A percentile compares a stretch with the other conserved stretches of the same genome.
These are phyloP conservation scores for Trichothecium roseum DNA, from an alignment of 2,329 filamentous ascomycete genomes.

Conservation along the genomic window DNA sequence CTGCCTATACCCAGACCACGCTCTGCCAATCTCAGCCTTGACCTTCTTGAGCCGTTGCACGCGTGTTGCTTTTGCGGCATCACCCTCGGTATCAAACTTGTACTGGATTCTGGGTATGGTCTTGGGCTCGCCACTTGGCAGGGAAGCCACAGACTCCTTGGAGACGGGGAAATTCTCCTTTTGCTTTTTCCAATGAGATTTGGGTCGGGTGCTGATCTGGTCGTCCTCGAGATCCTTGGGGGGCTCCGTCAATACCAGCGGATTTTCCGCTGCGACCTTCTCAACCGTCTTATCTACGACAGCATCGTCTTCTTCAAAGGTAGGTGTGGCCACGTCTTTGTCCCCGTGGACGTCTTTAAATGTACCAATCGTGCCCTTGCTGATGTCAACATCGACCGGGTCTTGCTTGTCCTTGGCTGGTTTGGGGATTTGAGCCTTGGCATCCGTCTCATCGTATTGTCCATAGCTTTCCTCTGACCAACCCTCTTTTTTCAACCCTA, in stretches of 20 bases:
- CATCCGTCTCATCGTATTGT: background rate
- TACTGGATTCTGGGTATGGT: conserved; percentile 69
- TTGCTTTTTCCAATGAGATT: conserved; percentile 62
- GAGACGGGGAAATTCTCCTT: conserved; percentile 70
- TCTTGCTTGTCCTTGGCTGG: too few relatives aligned
- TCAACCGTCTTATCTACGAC: conserved; percentile 3
- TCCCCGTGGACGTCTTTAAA: too few relatives aligned
- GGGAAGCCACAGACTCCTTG: conserved; percentile 56
- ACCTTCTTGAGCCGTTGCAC: conserved; percentile 55
- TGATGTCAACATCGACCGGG: too few relatives aligned
- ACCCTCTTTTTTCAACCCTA: conserved; percentile 4
- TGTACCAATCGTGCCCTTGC: too few relatives aligned
- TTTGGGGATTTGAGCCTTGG: background rate
- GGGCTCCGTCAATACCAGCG: conserved; percentile 16
- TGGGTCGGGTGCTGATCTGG: background rate
- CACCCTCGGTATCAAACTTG: conserved; percentile 56
- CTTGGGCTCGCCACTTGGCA: conserved; percentile 64
- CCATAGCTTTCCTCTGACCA: background rate
- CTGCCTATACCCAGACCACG: conserved; percentile 74
- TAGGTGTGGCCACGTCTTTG: conserved; percentile 4
- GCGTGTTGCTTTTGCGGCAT: conserved; percentile 49
- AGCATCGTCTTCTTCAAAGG: conserved; percentile 6
- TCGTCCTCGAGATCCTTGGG: conserved; percentile 10
- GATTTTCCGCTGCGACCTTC: conserved; percentile 1
- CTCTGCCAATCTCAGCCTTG: conserved; percentile 62